Evolutionary conservation across 208 protist genomes (phyloP).

Genomic region (Wallacemonas collosoma): DNA sequence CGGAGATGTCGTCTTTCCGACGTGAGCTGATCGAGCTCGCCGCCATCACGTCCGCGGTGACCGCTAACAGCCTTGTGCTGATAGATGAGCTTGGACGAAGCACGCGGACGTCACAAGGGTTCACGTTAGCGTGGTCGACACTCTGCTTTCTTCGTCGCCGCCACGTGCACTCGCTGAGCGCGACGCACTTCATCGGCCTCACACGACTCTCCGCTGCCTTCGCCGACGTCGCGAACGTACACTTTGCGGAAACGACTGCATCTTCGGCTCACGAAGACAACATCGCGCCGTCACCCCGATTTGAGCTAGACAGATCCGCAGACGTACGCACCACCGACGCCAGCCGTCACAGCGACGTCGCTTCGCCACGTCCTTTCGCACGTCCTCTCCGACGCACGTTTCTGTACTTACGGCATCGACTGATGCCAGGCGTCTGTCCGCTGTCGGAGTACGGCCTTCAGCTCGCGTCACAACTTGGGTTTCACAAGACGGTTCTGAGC

Average conservation of each 20-base stretch:
- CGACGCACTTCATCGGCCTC: slow-evolving; percentile 54
- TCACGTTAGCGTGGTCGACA: slow-evolving; percentile 95
- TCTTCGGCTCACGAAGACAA: no score
- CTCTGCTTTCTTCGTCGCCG: slow-evolving; percentile 61
- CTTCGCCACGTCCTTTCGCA: background rate
- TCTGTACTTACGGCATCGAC: slow-evolving; percentile 26
- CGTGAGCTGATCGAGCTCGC: slow-evolving; percentile 76
- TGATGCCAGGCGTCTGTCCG: slow-evolving; percentile 54
- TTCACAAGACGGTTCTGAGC: slow-evolving; percentile 46
- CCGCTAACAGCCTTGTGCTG: slow-evolving; percentile 93
- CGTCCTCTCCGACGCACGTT: slow-evolving; percentile 11
- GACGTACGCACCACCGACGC: no score
- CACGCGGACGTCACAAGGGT: slow-evolving; percentile 94
- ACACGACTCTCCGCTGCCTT: slow-evolving; percentile 23
- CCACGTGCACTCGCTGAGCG: slow-evolving; percentile 39
- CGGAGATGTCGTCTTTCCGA: slow-evolving; percentile 65
- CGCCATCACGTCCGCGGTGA: slow-evolving; percentile 84
- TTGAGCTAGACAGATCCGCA: no score
- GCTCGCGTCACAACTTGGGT: slow-evolving; percentile 48
- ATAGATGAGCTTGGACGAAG: slow-evolving; percentile 98
- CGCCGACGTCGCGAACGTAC: slow-evolving; percentile 23
- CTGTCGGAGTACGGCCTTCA: slow-evolving; percentile 65
- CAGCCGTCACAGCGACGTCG: background rate
- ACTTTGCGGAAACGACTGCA: slow-evolving; percentile 23
- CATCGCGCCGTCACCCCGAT: no score